phyloP scores from a whole-genome alignment of 352 stramenopile species.

The Globisporangium barbulae region DNA sequence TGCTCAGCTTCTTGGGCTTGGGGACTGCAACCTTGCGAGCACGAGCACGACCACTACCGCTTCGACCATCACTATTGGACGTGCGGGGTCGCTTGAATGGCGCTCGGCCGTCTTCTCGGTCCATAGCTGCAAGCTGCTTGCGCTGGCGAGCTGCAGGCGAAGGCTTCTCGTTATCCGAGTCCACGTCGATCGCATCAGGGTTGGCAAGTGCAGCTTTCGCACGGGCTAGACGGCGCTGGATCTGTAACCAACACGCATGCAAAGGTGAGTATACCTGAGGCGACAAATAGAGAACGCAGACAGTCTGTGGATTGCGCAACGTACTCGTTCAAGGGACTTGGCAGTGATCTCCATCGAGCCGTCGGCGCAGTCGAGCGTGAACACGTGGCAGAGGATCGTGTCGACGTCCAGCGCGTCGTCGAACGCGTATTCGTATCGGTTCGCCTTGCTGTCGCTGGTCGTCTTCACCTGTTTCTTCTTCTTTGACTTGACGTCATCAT shows the following conservation, averaged over 20 bases:
- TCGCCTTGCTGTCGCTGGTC: not conserved
- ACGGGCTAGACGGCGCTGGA: constrained; percentile 2
- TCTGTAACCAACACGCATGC: not conserved
- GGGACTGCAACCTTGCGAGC: not conserved
- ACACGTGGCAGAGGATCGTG: constrained; percentile 6
- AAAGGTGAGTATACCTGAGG: not conserved
- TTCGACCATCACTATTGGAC: not conserved
- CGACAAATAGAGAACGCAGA: too few species aligned
- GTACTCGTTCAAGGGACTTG: constrained; percentile 54
- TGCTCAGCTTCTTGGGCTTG: constrained; percentile 21
- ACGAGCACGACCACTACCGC: not conserved
- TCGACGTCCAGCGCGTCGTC: constrained; percentile 54
- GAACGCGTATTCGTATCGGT: constrained; percentile 46
- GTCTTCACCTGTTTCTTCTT: not conserved
- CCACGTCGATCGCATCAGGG: not conserved
- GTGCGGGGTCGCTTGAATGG: not conserved
- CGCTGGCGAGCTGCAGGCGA: not conserved
- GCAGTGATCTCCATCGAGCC: constrained; percentile 47
- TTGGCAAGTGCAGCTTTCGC: constrained; percentile 2
- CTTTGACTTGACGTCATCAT: not conserved
- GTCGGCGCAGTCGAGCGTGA: constrained; percentile 35
- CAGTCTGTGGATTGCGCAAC: not conserved
- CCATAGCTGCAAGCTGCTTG: not conserved
- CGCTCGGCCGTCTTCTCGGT: not conserved
- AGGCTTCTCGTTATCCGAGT: constrained; percentile 7